phyloP scores from a whole-genome alignment of 441 rosid genomes.

The Brassica hybrid region DNA sequence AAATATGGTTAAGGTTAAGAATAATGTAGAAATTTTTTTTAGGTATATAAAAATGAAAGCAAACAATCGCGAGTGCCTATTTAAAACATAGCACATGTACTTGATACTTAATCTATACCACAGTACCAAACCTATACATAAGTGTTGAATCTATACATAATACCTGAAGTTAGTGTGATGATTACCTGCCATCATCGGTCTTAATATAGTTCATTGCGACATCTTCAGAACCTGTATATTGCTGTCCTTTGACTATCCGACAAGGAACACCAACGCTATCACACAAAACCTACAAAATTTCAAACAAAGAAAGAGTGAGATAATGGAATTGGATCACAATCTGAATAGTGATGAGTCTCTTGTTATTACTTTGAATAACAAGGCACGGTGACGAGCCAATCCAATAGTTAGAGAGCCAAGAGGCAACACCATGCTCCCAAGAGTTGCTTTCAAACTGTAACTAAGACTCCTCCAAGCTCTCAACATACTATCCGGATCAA shows the following conservation, averaged over 20 bases:
- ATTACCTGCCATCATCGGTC: constrained; percentile 93
- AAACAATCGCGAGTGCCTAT: neutral
- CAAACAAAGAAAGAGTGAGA: constrained; percentile 20
- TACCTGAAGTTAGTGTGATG: constrained; percentile 27
- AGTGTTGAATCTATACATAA: constrained; percentile 18
- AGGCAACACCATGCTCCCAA: constrained; percentile 96
- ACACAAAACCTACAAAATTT: constrained; percentile 74
- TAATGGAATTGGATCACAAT: constrained; percentile 3
- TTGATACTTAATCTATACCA: neutral
- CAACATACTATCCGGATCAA: constrained; percentile 71
- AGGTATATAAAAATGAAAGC: too few species aligned
- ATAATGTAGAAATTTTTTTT: too few species aligned
- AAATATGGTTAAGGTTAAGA: too few species aligned
- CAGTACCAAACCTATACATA: constrained; percentile 11
- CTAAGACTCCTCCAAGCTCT: constrained; percentile 81
- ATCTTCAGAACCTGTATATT: constrained; percentile 87
- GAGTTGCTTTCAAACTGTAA: constrained; percentile 82
- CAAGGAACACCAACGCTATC: constrained; percentile 87
- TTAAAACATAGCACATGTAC: neutral
- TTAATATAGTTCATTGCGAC: constrained; percentile 95
- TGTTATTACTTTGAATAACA: constrained; percentile 80
- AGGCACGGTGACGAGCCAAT: constrained; percentile 96
- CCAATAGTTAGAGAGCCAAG: constrained; percentile 94
- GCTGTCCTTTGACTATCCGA: constrained; percentile 91
- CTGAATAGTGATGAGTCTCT: neutral